These are phyloP conservation scores for Pythium brachiatum DNA, from an alignment of 352 stramenopile species.

Conservation along the genomic window DNA sequence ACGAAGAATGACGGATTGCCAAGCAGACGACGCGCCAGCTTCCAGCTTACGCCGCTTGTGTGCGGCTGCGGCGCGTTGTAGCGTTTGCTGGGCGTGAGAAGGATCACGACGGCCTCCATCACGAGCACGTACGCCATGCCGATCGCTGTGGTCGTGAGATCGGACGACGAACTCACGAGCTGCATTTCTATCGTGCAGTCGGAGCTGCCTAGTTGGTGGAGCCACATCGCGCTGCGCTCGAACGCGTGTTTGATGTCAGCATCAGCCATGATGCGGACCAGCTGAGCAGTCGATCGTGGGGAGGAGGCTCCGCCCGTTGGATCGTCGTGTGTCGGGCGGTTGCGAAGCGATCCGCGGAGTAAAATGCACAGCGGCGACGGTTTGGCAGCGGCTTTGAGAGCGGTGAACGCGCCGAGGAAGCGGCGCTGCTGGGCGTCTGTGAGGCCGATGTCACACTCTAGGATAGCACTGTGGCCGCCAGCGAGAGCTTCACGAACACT, in stretches of 20 bases:
- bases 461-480: conserved; percentile 58
- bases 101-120: conserved; percentile 76
- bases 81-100: conserved; percentile 66
- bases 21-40: conserved; percentile 53
- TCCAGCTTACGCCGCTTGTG: conserved; percentile 69
- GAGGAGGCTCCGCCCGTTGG: not conserved
- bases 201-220: conserved; percentile 25
- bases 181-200: conserved; percentile 30
- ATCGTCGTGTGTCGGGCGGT: conserved; percentile 32
- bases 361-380: conserved; percentile 66
- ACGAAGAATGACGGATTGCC: conserved; percentile 45
- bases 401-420: conserved; percentile 60
- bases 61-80: conserved; percentile 51
- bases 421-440: conserved; percentile 50
- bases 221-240: conserved; percentile 34
- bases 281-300: not conserved
- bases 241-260: conserved; percentile 47
- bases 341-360: conserved; percentile 46
- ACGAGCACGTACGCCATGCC: conserved; percentile 48
- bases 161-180: conserved; percentile 13
- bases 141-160: not conserved
- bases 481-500: conserved; percentile 31
- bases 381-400: conserved; percentile 62
- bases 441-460: conserved; percentile 77
- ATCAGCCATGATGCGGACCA: not conserved